Conservation (phyloP, 1,139 yeast species). For the Trichomonascaceae sp. region DNA sequence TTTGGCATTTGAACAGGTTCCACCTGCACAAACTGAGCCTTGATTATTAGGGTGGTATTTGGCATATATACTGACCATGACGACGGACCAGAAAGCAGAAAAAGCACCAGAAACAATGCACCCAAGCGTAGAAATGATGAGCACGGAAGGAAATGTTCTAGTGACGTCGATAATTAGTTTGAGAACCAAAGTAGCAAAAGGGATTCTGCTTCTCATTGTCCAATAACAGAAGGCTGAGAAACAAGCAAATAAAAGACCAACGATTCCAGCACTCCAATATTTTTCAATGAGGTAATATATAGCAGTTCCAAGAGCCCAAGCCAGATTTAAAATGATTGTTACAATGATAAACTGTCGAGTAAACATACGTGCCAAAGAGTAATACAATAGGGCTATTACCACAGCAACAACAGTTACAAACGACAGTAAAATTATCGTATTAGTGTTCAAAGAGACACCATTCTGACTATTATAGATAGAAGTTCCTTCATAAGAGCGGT, state of each 20-base stretch:
- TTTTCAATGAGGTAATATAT: conserved; percentile 54
- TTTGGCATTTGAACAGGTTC: conserved; percentile 59
- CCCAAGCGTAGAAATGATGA: conserved; percentile 60
- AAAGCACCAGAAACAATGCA: conserved; percentile 59
- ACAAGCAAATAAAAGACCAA: conserved; percentile 46
- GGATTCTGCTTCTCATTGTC: conserved; percentile 63
- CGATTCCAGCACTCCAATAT: conserved; percentile 76
- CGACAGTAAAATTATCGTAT: conserved; percentile 64
- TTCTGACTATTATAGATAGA: conserved; percentile 54
- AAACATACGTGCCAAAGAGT: conserved; percentile 54
- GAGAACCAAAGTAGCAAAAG: conserved; percentile 67
- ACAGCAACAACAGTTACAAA: conserved; percentile 60
- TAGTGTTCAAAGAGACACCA: conserved; percentile 61
- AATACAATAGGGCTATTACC: conserved; percentile 50
- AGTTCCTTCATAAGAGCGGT: conserved; percentile 53
- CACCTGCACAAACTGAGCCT: conserved; percentile 55
- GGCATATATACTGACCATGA: conserved; percentile 69
- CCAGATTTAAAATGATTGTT: conserved; percentile 61
- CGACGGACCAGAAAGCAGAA: conserved; percentile 57
- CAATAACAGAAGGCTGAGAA: conserved; percentile 69
- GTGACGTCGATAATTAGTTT: conserved; percentile 71
- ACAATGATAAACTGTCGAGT: conserved; percentile 65
- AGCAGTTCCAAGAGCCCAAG: conserved; percentile 69
- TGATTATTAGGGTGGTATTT: conserved; percentile 52
- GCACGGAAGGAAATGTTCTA: conserved; percentile 62